These are phyloP conservation scores for Schoenoplectus tabernaemontani DNA, from an alignment of 202 grass and related monocot species.

Conservation along the genomic window DNA sequence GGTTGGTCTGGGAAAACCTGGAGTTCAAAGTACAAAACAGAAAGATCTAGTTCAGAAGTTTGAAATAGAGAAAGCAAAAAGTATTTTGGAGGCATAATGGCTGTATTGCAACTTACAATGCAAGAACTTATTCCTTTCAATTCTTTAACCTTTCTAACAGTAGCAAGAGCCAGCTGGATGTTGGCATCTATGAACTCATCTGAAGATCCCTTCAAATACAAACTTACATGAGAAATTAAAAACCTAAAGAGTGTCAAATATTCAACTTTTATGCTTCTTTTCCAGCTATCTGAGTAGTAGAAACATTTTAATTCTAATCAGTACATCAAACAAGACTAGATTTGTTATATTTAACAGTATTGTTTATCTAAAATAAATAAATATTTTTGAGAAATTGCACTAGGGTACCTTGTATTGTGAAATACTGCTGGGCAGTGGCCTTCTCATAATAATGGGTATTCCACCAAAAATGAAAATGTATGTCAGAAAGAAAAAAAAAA, in stretches of 20 bases:
- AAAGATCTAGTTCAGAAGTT: slow-evolving; percentile 13
- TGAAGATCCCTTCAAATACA: slow-evolving; percentile 61
- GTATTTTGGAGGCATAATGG: neutral
- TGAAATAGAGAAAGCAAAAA: neutral
- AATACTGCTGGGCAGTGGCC: slow-evolving; percentile 85
- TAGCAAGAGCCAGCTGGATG: slow-evolving; percentile 79
- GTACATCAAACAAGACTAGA: neutral
- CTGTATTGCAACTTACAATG: slow-evolving; percentile 56
- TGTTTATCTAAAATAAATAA: neutral
- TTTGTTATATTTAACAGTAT: neutral
- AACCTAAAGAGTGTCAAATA: neutral
- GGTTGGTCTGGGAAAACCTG: slow-evolving; percentile 98
- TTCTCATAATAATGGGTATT: slow-evolving; percentile 12
- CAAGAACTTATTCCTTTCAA: slow-evolving; percentile 50
- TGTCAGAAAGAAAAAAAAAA: neutral
- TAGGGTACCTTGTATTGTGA: slow-evolving; percentile 84
- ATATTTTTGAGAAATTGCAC: neutral
- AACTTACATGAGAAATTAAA: slow-evolving; percentile 12
- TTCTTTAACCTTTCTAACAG: slow-evolving; percentile 69
- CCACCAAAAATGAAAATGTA: slow-evolving; percentile 15
- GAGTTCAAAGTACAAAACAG: slow-evolving; percentile 37
- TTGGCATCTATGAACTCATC: slow-evolving; percentile 99
- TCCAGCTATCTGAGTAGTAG: neutral
- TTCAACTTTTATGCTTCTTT: neutral
- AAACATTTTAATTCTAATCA: neutral